Conservation (phyloP, 768 basidiomycete genomes). For the Krasilnikovozyma curviuscula region DNA sequence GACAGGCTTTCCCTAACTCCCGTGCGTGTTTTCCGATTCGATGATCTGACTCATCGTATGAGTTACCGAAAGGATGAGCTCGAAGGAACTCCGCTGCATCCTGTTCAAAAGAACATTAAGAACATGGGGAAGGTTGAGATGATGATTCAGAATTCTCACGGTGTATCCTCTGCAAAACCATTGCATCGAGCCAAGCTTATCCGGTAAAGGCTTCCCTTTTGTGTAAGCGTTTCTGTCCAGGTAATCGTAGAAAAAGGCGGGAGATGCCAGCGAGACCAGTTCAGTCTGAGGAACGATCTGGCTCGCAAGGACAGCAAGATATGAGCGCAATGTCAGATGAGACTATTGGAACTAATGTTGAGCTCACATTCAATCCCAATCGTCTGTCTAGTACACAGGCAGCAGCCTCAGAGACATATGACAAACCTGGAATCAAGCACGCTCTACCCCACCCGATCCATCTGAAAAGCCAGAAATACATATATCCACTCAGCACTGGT, state of each 20-base stretch:
- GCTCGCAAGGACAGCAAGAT: no score
- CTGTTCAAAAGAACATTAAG: not conserved
- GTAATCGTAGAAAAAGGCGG: conserved; percentile 78
- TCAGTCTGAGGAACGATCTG: conserved; percentile 76
- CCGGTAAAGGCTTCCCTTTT: conserved; percentile 62
- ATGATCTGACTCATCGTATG: no score
- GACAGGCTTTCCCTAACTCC: no score
- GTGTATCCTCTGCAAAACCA: conserved; percentile 65
- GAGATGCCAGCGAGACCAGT: conserved; percentile 61
- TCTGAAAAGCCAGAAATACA: conserved; percentile 18
- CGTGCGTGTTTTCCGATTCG: no score
- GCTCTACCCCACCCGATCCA: conserved; percentile 76
- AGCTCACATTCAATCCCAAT: conserved; percentile 43
- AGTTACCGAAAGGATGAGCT: not conserved
- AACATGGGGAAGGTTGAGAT: not conserved
- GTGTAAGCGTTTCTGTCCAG: conserved; percentile 1
- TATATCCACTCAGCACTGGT: no score
- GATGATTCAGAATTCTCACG: conserved; percentile 46
- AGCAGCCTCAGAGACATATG: conserved; percentile 70
- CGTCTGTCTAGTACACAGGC: conserved; percentile 64
- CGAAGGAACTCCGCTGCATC: conserved; percentile 6
- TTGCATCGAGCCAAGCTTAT: conserved; percentile 52
- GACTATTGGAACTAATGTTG: no score
- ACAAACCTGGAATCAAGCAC: conserved; percentile 22
- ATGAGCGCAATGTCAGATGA: no score